Percentiles rank a stretch among this genome's conserved stretches.
These are phyloP conservation scores for Ciborinia camelliae DNA, from an alignment of 2,329 filamentous ascomycete species.

Conservation along the genomic window DNA sequence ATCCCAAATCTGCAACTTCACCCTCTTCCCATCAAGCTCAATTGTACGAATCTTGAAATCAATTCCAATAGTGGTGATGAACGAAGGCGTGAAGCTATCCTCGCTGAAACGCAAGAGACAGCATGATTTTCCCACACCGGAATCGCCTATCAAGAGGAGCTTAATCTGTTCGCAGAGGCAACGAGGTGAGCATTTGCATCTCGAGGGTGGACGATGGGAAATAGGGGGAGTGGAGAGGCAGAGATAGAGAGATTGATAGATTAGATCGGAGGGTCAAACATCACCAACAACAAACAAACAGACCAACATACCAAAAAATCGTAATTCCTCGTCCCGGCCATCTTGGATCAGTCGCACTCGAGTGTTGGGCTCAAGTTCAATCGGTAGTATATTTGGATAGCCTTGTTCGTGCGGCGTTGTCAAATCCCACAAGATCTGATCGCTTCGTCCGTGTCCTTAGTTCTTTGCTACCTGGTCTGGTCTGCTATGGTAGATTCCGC, in stretches of 20 bases:
- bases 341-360: constrained; percentile 42
- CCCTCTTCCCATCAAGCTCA: constrained; percentile 96
- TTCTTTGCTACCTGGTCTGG: constrained; percentile 6
- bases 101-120: constrained; percentile 96
- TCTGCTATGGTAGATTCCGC: neutral
- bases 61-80: constrained; percentile 99
- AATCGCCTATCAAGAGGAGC: constrained; percentile 99
- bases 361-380: constrained; percentile 20
- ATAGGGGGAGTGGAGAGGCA: constrained; percentile 11
- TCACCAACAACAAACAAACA: neutral
- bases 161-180: constrained; percentile 57
- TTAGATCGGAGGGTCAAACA: neutral
- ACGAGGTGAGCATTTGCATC: neutral
- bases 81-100: constrained; percentile 98
- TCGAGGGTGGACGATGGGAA: neutral
- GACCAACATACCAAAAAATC: constrained; percentile 77
- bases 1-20: constrained; percentile 99
- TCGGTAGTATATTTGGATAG: constrained; percentile 14
- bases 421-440: constrained; percentile 15
- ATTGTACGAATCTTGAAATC: constrained; percentile 99
- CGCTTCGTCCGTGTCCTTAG: constrained; percentile 13
- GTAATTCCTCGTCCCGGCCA: constrained; percentile 98
- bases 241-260: neutral
- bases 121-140: constrained; percentile 99
- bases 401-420: constrained; percentile 15